These are phyloP conservation scores for Penicillium thymicola DNA, from an alignment of 2,329 filamentous ascomycete genomes.

Conservation along the genomic window DNA sequence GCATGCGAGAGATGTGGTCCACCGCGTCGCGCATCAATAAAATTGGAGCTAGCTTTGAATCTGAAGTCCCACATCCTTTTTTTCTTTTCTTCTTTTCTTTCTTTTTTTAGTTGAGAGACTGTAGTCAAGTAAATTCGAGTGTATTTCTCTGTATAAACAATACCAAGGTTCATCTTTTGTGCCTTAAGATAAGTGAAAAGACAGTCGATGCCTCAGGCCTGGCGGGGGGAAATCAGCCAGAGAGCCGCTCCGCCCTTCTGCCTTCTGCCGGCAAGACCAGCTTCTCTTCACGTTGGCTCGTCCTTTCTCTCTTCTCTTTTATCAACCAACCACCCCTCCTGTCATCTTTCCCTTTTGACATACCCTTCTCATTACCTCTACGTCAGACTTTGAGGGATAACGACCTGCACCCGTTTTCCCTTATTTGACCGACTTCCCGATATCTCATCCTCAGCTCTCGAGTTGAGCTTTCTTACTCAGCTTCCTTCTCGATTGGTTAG, in stretches of 20 bases:
- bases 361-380: constrained; percentile 17
- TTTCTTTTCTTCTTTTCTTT: no score
- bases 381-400: constrained; percentile 17
- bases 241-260: constrained; percentile 12
- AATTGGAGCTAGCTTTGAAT: neutral
- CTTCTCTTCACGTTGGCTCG: constrained; percentile 14
- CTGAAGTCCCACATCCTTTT: neutral
- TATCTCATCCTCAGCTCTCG: constrained; percentile 22
- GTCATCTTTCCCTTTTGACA: constrained; percentile 6
- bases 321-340: constrained; percentile 8
- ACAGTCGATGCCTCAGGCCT: constrained; percentile 18
- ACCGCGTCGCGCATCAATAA: neutral
- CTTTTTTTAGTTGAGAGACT: no score
- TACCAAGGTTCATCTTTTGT: neutral
- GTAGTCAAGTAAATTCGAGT: neutral
- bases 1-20: neutral
- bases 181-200: neutral
- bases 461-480: constrained; percentile 16
- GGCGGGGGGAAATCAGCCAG: constrained; percentile 16
- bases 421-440: constrained; percentile 24
- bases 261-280: constrained; percentile 21
- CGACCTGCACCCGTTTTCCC: constrained; percentile 45
- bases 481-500: constrained; percentile 6
- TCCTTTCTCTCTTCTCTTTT: constrained; percentile 14
- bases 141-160: neutral